These are phyloP conservation scores for Triticum urartu DNA, from an alignment of 176 grass and related monocot genomes.

Conservation along the genomic window DNA sequence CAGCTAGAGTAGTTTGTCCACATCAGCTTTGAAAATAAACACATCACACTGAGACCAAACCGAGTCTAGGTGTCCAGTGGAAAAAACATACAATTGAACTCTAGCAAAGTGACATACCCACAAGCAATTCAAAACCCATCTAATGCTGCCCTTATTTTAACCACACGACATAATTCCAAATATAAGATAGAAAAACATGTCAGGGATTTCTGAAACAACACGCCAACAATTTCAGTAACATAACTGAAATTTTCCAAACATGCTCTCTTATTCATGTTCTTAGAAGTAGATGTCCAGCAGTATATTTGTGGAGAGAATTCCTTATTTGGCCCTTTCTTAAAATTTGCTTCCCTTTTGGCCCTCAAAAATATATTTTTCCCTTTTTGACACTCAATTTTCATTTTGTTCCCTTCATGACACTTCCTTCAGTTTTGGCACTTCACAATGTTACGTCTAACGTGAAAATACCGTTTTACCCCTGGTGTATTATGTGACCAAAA, in stretches of 20 bases:
- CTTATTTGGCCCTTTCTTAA: no score
- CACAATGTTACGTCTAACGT: no score
- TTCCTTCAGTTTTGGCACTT: no score
- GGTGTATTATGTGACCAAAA: no score
- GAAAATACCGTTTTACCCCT: no score
- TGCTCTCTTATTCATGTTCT: slow-evolving; percentile 1
- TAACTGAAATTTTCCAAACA: not conserved
- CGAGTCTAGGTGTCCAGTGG: not conserved
- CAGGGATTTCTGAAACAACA: not conserved
- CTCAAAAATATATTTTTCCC: no score
- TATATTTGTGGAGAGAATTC: not conserved
- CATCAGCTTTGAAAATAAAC: not conserved
- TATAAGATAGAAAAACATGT: not conserved
- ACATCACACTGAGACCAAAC: not conserved
- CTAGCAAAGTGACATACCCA: not conserved
- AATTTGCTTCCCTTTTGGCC: no score
- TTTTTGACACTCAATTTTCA: no score
- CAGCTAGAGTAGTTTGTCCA: not conserved
- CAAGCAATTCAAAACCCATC: slow-evolving; percentile 2
- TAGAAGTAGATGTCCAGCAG: not conserved
- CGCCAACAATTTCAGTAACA: slow-evolving; percentile 9
- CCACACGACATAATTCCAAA: not conserved
- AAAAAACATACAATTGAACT: slow-evolving; percentile 13
- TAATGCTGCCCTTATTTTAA: slow-evolving; percentile 8
- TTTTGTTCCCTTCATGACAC: no score